Evolutionary conservation across 2,329 filamentous ascomycete species (phyloP), one percentile per base, ranked within the genome.

Genomic region (Colletotrichum horii): DNA sequence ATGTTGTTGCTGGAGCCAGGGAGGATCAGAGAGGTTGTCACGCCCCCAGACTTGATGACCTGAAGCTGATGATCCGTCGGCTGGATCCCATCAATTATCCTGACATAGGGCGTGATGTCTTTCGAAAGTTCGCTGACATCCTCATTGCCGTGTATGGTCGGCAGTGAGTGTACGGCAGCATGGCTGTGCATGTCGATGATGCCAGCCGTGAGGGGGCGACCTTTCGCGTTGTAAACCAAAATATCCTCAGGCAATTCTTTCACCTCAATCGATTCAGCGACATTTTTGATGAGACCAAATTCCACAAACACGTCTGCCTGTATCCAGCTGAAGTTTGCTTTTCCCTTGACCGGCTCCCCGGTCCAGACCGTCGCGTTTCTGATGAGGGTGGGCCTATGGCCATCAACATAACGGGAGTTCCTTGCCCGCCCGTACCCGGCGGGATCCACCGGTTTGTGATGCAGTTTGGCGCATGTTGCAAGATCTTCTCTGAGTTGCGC

Each of bases 161-260:
- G 92, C 9, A 94, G 82, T 12, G 89, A 87, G 30, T 88, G 86
- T 1, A 93, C 89, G 8, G 92, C 91, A 3, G 91, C 88, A 80
- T 94, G 93, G 56, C 89, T 92, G 82, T 95, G 93, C 91, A 94
- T 94, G 79, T 94, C 93, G 65, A 94, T 91, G 78, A 94, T 92
- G 11, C 93, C 93, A 8, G 88, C 87, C 0, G 93, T 94, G n/a
- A 94, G 84, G 70, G 88, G 91, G 3, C 91, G 88, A 1, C 93
- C 92, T 22, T 87, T 81, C 4, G 91, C 92, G 67, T 94, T 86
- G 79, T 88, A 93, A 8, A 92, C 79, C 4, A 89, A 76, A 1
- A 86, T 87, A 65, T 90, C 86, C 2, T 86, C 79, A 2, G 90
- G 84, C 24, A 93, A 78, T 0, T 83, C 80, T 3, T 80, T 79